Evolutionary conservation across 495 filamentous ascomycete genomes (phyloP), one percentile per base, ranked within the genome.

Genomic region (Tuber aestivum): DNA sequence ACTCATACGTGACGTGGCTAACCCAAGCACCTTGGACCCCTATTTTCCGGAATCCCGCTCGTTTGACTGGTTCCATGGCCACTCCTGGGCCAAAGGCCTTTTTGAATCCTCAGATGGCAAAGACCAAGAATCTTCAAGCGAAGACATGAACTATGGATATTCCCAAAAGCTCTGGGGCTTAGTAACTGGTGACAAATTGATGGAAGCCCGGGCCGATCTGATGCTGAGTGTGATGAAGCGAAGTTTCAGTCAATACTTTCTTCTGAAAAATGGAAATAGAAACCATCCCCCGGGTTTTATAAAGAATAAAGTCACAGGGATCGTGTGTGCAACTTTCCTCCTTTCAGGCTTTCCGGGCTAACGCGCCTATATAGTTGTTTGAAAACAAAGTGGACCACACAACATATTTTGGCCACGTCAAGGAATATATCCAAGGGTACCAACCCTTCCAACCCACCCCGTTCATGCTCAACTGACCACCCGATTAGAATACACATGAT

Each of bases 301-400:
- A 42, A 87, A 85, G 14, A 99, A 99, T 85, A 94, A 91, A 83
- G 95, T 93, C 21, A 91, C 93, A 9, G 96, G 95, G 21, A 97
- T 99, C 82, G 80, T 82, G 72, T 74, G 74, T 73, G 21, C 21
- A 20, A 20, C 7, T 27, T 45, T 8, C 23, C 14, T 6, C 27
- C 18, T 40, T 41, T 16, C 16, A n/a, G n/a, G 35, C 38, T 18
- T 41, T 21, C 44, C 8, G 38, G 35, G 44, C 61, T 81, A 70
- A 81, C 41, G 23, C n/a, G 38, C n/a, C 7, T 27, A 23, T 35
- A 72, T 45, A 82, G 80, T 83, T 98, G 10, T 99, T 97, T 82
- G 95, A 99, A 84, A 98, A 97, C 84, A 99, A 99, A 84, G 88
- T 94, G 69, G 93, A 98, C 83, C 95, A 97, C 83, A 92, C 91